Base-by-base conservation (phyloP, 176 grass and related monocot species). In the Carex kokanica region DNA sequence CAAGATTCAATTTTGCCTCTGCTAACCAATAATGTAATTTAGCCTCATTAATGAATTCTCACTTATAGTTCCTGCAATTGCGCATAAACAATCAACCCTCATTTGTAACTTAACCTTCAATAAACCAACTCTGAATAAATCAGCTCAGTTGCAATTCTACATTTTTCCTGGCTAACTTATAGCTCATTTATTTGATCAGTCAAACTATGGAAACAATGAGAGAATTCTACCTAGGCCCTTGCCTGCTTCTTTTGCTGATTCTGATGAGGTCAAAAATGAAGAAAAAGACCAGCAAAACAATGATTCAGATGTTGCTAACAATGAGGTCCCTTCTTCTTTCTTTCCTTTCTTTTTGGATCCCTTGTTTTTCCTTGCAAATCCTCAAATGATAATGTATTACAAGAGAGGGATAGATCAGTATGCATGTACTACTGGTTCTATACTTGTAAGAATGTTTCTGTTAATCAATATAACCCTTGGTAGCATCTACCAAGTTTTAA, bases 141-240 rank as follows among this genome's bases (percentile, higher is more conserved):
- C 6, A 55, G 32, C 49, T 54, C 41, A 51, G 41, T 77, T 54
- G 49, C 49, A 45, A 77, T 77, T 74, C 12, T 31, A 14, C 52
- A 29, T 77, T 66, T 32, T 29, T 82, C 25, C 15, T 51, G 18
- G 36, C 78, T 81, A 21, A 81, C 62, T 66, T 67, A n/a, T 29
- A 66, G 8, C 21, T 29, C 67, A 29, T 77, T 8, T 75, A 18
- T 16, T 65, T 63, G 38, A 64, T 49, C 61, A 82, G 80, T 82
- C 61, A 16, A 82, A 67, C 45, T 64, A 82, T 12, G 80, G 80
- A 65, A 65, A 82, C 63, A 82, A 67, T 64, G 80, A 65, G 11
- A 82, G 61, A 29, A 23, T 67, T 66, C 59, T 82, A 27, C 80
- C 80, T 21, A 82, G 80, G 45, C 80, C 80, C 59, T 67, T 82